Percentiles rank a stretch among this genome's conserved stretches.
Evolutionary conservation across 106 monocot species (phyloP).

Genomic region (Gastrodia elata): DNA sequence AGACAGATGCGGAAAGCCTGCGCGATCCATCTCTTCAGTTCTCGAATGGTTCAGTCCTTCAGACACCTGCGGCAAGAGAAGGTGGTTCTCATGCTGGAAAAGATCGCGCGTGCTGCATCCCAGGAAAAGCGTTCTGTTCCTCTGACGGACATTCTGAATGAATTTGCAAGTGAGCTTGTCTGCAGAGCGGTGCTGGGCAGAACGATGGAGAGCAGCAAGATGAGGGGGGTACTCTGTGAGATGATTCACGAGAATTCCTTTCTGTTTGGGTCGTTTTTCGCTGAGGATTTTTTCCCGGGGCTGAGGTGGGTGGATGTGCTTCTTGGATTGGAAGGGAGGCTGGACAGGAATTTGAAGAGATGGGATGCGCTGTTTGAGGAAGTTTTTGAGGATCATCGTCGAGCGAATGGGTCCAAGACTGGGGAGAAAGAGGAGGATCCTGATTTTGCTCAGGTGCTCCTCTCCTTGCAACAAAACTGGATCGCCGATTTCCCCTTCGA

Average conservation of each 20-base stretch:
- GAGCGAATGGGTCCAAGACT: not conserved
- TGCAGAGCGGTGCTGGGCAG: slow-evolving; percentile 9
- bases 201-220: slow-evolving; percentile 1
- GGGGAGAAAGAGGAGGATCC: not conserved
- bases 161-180: not conserved
- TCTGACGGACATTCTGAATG: not conserved
- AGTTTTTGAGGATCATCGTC: not conserved
- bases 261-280: not conserved
- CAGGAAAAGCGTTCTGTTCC: not conserved
- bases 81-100: not conserved
- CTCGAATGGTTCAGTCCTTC: not conserved
- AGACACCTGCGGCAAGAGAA: not conserved
- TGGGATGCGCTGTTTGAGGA: slow-evolving; percentile 23
- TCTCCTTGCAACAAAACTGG: not conserved
- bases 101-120: not conserved
- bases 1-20: slow-evolving; percentile 2
- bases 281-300: slow-evolving; percentile 30
- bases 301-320: slow-evolving; percentile 22
- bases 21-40: not conserved
- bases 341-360: not conserved
- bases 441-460: not conserved
- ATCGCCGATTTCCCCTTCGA: too few relatives aligned
- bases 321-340: slow-evolving; percentile 3
- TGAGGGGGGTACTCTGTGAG: not conserved
- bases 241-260: not conserved